These are phyloP conservation scores for Cryptomeria japonica DNA, from an alignment of 75 land plant genomes.

Conservation along the genomic window DNA sequence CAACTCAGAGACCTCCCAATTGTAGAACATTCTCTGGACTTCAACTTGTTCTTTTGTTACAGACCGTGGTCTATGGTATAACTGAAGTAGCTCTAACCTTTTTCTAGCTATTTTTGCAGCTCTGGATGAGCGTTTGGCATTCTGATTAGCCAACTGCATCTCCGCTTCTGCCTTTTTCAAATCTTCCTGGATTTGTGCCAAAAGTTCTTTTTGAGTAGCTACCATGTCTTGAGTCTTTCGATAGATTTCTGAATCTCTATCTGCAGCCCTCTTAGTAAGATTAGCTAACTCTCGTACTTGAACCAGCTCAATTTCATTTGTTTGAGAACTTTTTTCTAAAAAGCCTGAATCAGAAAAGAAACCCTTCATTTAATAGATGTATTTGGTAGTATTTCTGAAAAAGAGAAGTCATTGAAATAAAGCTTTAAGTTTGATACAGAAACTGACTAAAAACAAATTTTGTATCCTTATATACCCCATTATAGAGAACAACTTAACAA, in stretches of 20 bases:
- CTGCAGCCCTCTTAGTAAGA: not conserved
- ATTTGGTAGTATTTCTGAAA: not conserved
- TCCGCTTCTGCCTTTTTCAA: slow-evolving; percentile 1
- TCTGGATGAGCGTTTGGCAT: not conserved
- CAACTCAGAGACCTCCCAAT: slow-evolving; percentile 1
- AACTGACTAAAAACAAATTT: not conserved
- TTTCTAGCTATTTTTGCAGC: slow-evolving; percentile 6
- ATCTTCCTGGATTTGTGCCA: not conserved
- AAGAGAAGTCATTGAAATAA: not conserved
- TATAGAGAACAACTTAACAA: not conserved
- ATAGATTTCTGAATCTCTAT: slow-evolving; percentile 7
- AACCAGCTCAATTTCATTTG: not conserved
- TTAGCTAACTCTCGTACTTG: not conserved
- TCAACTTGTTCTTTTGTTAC: slow-evolving; percentile 3
- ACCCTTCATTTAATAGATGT: not conserved
- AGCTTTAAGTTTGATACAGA: not conserved
- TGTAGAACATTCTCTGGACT: not conserved
- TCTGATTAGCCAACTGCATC: not conserved
- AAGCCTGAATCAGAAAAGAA: slow-evolving; percentile 6
- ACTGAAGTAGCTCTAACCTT: not conserved
- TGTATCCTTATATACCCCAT: not conserved
- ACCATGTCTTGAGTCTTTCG: not conserved
- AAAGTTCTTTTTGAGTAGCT: slow-evolving; percentile 6
- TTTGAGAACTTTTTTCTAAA: not conserved
- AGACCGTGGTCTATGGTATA: not conserved